Base-by-base conservation (phyloP, 345 rosid species). In the Dipteronia sinensis region DNA sequence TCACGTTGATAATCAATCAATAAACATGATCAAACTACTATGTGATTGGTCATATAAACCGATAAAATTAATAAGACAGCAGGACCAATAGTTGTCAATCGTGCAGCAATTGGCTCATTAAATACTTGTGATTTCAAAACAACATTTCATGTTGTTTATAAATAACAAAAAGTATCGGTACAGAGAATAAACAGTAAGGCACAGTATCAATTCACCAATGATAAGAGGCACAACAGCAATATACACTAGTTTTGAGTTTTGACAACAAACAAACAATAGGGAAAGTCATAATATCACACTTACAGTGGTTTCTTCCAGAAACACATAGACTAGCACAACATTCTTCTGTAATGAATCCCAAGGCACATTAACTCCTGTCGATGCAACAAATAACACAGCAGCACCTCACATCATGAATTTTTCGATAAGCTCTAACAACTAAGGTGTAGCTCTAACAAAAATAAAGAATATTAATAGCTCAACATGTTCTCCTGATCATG, bases 61-160 rank as follows among this genome's bases (percentile, higher is more conserved):
- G 13, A 58, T 89, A 87, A 90, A 87, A 85, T 87, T 77, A 89
- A 89, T 55, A 89, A 79, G 78, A 87, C 81, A 82, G 92, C 88
- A 7, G 90, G 88, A 59, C 86, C 88, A 80, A 87, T 78, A 55
- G 88, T 83, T 38, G 83, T 87, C 82, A 89, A 47, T 49, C 84
- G 84, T 16, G 86, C 72, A 75, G 85, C 85, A 68, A 89, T 81
- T 55, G 92, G 90, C 83, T 89, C 92, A 20, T 89, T 89, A 74
- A 87, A 89, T 59, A 89, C 85, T 78, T 85, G 85, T 23, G 92
- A 89, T 62, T 89, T 89, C 83, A 89, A 46, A 80, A 85, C 61
- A 75, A 87, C 92, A 20, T 86, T 87, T 15, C 90, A 87, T 51
- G 92, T 85, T 62, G 92, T 85, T 80, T 89, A 90, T 25, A 81